phyloP scores from a whole-genome alignment of 371 early-diverging fungal species.

The Encephalitozoon romaleae region DNA sequence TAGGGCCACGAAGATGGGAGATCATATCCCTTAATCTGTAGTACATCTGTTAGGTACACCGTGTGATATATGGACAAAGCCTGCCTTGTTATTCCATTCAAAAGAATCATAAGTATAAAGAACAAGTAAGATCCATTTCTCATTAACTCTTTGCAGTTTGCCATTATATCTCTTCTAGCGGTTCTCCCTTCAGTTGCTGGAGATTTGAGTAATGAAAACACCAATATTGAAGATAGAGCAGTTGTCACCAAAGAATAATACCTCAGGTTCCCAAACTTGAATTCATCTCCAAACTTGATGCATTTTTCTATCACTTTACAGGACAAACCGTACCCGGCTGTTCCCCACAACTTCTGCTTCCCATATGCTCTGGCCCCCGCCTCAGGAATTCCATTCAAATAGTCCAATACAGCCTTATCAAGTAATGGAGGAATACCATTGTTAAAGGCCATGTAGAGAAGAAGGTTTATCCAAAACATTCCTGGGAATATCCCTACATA shows the following conservation, averaged over 20 bases:
- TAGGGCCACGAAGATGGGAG: slow-evolving; percentile 36
- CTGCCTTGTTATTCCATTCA: slow-evolving; percentile 61
- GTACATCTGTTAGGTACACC: slow-evolving; percentile 51
- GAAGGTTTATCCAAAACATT: slow-evolving; percentile 45
- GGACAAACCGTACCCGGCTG: slow-evolving; percentile 54
- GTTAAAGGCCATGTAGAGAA: slow-evolving; percentile 52
- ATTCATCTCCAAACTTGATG: slow-evolving; percentile 3
- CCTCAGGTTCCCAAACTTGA: slow-evolving; percentile 46
- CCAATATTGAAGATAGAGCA: slow-evolving; percentile 5
- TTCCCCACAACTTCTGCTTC: slow-evolving; percentile 61
- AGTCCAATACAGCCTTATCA: slow-evolving; percentile 59
- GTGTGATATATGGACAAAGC: slow-evolving; percentile 58
- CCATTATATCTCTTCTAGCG: slow-evolving; percentile 9
- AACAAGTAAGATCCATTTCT: slow-evolving; percentile 58
- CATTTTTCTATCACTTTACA: slow-evolving; percentile 48
- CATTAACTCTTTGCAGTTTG: slow-evolving; percentile 44
- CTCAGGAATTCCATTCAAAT: slow-evolving; percentile 49
- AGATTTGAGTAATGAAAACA: slow-evolving; percentile 36
- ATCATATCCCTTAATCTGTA: slow-evolving; percentile 52
- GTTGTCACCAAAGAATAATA: slow-evolving; percentile 43
- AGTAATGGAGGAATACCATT: slow-evolving; percentile 48
- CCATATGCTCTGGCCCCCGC: slow-evolving; percentile 58
- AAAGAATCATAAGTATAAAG: slow-evolving; percentile 61
- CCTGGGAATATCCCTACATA: background rate
- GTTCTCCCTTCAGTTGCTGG: background rate